Evolutionary conservation across 78 protist species (phyloP).

Genomic region (Speleostelium caveatum): DNA sequence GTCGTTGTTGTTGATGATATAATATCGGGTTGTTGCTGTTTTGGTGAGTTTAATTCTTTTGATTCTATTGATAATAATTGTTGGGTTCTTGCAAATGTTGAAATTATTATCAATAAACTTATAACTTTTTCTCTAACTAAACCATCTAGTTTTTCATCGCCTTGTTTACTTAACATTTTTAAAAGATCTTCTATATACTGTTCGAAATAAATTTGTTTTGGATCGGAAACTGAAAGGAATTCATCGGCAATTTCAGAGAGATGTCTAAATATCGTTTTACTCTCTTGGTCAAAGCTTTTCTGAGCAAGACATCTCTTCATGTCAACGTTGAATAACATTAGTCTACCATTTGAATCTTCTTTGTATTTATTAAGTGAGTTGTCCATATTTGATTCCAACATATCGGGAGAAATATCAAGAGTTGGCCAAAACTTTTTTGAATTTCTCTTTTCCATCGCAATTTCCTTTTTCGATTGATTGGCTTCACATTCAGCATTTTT

Average conservation of each 20-base stretch:
- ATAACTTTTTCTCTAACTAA: constrained; percentile 24
- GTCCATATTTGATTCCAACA: neutral
- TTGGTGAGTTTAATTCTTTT: neutral
- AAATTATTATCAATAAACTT: constrained; percentile 33
- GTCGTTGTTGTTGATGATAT: neutral
- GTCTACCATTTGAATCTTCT: constrained; percentile 37
- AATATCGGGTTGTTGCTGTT: neutral
- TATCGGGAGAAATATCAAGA: neutral
- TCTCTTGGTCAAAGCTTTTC: neutral
- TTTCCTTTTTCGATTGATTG: neutral
- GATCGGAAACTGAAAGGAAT: neutral
- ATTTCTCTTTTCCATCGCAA: constrained; percentile 1
- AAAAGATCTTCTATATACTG: constrained; percentile 14
- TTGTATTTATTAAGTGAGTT: neutral
- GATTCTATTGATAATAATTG: constrained; percentile 20
- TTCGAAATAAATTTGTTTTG: constrained; percentile 20
- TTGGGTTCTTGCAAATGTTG: constrained; percentile 42
- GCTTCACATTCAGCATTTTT: neutral
- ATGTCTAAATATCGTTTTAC: neutral
- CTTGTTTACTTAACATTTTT: neutral
- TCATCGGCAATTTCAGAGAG: constrained; percentile 34
- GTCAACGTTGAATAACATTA: constrained; percentile 30
- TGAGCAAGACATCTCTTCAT: constrained; percentile 3
- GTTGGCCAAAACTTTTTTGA: constrained; percentile 22
- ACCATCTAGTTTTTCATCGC: constrained; percentile 1